Base-by-base conservation (phyloP, 2,329 filamentous ascomycete species). In the Pezizomycotina sp. region DNA sequence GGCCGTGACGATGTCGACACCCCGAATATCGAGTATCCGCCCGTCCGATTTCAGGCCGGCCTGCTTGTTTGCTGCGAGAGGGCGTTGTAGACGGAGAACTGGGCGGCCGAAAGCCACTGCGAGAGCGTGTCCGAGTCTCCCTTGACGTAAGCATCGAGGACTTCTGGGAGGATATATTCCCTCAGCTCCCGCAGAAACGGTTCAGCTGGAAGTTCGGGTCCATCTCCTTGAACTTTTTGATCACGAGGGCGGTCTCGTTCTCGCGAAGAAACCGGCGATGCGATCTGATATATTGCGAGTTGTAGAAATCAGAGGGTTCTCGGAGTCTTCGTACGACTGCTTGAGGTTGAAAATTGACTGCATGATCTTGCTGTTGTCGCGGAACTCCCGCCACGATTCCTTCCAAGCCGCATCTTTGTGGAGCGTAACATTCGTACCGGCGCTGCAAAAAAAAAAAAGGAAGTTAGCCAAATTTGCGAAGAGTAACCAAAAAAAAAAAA, bases 361-460 rank as follows among this genome's bases (percentile, higher is more conserved):
- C 56, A 92, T 80, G 41, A 93, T 60, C 50, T 77, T 82, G 60
- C 77, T 92, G 47, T 73, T 74, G 57, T 98, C 89, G 46, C 78
- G 77, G 69, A 95, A 98, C 33, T 89, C 79, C 52, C 77, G 73
- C 89, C 89, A 98, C n/a, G 83, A 82, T 58, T 95, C 86, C 61
- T 92, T 93, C 82, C 86, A 95, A 14, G 79, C 80, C 9, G 89
- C 76, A 51, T 98, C 89, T 61, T 98, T 98, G 66, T 98, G 89
- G 1, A 98, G 58, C 1, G 86, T 95, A 31, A 98, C 64, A 54
- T 92, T 91, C 38, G 84, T 92, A 42, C 89, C 89, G 41, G 89
- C 89, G 40, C 89, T 93, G 48, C 10, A 33, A 27, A 23, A 32
- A 33, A 47, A 62, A 55, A 60, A 56, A 52, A 47, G 54, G 51